Conservation (phyloP, 257 asterid species). For the Lantana camara region DNA sequence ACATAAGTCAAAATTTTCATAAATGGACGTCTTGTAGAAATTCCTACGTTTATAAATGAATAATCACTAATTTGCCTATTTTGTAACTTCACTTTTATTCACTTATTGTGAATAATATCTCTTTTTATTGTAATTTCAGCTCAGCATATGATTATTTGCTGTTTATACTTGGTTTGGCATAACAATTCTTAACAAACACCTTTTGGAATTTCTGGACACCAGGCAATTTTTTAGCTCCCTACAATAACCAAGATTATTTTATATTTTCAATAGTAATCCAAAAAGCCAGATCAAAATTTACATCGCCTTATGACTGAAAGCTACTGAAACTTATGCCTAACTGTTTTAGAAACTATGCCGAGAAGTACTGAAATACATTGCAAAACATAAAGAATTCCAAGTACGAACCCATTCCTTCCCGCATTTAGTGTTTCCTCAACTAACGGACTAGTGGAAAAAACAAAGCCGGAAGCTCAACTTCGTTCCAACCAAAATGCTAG, state of each 20-base stretch:
- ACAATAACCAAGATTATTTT: neutral
- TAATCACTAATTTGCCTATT: neutral
- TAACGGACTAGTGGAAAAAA: neutral
- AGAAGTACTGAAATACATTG: neutral
- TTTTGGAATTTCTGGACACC: too few species aligned
- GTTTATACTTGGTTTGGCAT: neutral
- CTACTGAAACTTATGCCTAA: neutral
- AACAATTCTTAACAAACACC: too few species aligned
- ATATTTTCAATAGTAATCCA: neutral
- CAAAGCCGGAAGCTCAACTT: conserved; percentile 1
- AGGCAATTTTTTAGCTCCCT: neutral
- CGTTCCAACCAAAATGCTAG: too few species aligned
- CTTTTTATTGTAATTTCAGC: neutral
- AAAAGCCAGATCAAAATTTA: neutral
- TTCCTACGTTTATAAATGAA: neutral
- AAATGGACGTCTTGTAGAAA: too few species aligned
- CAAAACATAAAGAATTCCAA: conserved; percentile 4
- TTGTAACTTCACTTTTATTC: neutral
- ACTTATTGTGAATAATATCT: neutral
- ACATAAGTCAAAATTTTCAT: neutral
- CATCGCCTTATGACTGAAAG: neutral
- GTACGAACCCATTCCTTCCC: neutral
- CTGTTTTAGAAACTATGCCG: neutral
- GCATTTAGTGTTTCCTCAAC: neutral
- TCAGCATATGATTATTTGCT: neutral